These are phyloP conservation scores for Populus tremula DNA, from an alignment of 345 rosid species.

Conservation along the genomic window DNA sequence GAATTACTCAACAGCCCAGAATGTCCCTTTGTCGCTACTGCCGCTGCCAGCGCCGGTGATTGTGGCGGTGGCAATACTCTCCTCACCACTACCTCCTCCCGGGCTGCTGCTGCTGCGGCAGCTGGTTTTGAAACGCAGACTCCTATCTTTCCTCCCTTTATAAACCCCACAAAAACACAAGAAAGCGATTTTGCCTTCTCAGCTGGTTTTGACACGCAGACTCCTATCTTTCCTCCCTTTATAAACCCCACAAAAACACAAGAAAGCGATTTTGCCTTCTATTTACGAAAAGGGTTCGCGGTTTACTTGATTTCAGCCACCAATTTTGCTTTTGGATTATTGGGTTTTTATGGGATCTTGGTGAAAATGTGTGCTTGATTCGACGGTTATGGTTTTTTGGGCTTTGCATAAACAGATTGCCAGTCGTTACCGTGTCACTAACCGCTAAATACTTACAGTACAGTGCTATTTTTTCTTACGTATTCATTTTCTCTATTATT, in stretches of 20 bases:
- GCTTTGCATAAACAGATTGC: background rate
- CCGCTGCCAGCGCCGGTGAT: background rate
- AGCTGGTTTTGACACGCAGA: background rate
- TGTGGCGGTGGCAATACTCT: slow-evolving; percentile 18
- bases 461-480: too few relatives aligned
- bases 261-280: background rate
- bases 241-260: background rate
- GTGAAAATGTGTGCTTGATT: background rate
- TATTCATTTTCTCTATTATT: too few relatives aligned
- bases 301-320: background rate
- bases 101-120: slow-evolving; percentile 15
- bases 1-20: background rate
- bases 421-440: background rate
- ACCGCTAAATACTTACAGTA: too few relatives aligned
- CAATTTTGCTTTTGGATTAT: background rate
- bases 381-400: background rate
- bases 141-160: too few relatives aligned
- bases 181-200: too few relatives aligned
- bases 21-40: background rate
- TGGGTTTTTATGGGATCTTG: background rate
- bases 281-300: background rate
- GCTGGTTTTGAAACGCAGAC: slow-evolving; percentile 22
- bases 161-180: too few relatives aligned
- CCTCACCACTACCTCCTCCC: slow-evolving; percentile 16
- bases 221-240: slow-evolving; percentile 22